Conservation (phyloP, 208 protist species). For the Tetramitus jugosus region DNA sequence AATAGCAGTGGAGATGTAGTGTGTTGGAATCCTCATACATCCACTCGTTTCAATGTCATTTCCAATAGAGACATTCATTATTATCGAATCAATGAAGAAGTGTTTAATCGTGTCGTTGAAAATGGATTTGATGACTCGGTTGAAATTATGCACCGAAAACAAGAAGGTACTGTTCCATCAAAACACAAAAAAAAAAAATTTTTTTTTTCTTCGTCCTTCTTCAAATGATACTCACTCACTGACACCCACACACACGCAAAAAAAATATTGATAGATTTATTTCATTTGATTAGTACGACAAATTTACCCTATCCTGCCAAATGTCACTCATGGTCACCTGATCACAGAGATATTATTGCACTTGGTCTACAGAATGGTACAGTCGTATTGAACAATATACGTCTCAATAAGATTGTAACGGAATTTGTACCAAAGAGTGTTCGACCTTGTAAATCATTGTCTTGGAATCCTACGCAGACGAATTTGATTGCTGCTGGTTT, state of each 20-base stretch:
- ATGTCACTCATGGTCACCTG: neutral
- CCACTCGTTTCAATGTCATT: neutral
- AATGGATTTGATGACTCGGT: too few relatives aligned
- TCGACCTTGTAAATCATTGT: neutral
- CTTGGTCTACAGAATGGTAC: neutral
- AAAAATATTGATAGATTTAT: conserved; percentile 7
- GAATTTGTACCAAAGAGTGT: neutral
- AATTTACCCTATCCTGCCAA: neutral
- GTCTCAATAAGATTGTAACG: neutral
- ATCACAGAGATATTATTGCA: neutral
- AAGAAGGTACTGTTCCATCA: too few relatives aligned
- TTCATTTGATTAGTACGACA: neutral
- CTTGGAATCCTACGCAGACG: neutral
- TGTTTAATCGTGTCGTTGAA: too few relatives aligned
- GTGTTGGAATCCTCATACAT: conserved; percentile 6
- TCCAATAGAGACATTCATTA: neutral
- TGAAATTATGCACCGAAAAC: too few relatives aligned
- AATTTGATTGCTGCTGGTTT: conserved; percentile 16
- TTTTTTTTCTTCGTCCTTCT: neutral
- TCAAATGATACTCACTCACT: neutral
- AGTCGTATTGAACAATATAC: neutral
- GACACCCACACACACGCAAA: neutral
- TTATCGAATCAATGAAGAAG: conserved; percentile 13
- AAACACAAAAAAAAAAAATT: neutral
- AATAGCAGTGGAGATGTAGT: too few relatives aligned